Base-by-base conservation (phyloP, 1,284 basidiomycete species). In the Volvariella surrecta region DNA sequence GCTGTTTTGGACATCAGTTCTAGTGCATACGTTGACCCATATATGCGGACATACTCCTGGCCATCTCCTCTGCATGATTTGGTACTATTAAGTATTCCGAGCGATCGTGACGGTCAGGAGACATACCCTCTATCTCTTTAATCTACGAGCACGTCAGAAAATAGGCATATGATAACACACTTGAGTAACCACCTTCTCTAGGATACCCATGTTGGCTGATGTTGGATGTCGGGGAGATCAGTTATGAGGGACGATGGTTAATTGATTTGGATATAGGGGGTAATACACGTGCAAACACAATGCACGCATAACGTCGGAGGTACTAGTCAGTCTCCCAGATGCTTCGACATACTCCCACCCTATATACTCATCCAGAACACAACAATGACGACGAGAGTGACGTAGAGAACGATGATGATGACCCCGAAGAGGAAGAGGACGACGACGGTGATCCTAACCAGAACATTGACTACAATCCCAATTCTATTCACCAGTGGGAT, bases 71-170 rank as follows among this genome's bases (percentile, higher is more conserved):
- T 93, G 60, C 44, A 44, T 30, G 28, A 48, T 32, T 13, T 39
- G 32, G 13, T 22, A 24, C 11, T 35, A 10, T 32, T 31, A 11
- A 38, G 37, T 18, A 40, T 10, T 22, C 17, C 38, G 18, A 17
- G 32, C n/a, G 35, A 34, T 28, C 30, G 11, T 43, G 31, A 46
- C 35, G 41, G 19, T 37, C n/a, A n/a, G n/a, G 16, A 20, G 20
- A 32, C 22, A n/a, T 58, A 90, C 89, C 88, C 74, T 95, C 89
- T 51, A 94, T 93, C 60, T 89, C 89, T 63, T 92, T 92, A 52
- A 94, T 93, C 89, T 91, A 48, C 2, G 42, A 17, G 47, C 37
- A 44, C 44, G 20, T 28, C 18, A 43, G 28, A 30, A 15, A 11
- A 32, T 46, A 17, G 28, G 21, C 24, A 30, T 42, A 32, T 24